phyloP scores from a whole-genome alignment of 306 rosid genomes.

The Pueraria montana region DNA sequence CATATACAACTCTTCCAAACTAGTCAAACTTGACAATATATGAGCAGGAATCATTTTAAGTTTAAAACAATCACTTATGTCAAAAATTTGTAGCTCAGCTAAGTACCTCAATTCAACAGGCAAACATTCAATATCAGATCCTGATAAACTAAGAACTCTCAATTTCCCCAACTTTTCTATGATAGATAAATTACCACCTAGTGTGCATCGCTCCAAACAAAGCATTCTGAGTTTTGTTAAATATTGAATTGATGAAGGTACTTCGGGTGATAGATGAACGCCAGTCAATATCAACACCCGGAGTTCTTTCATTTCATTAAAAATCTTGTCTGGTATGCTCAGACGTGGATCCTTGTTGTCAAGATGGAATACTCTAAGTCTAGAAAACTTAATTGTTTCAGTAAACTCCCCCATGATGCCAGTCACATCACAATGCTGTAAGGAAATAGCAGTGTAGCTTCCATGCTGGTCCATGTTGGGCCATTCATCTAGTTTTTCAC shows the following conservation, averaged over 20 bases:
- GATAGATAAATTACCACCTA: background rate
- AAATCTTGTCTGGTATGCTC: background rate
- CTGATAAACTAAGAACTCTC: slow-evolving; percentile 1
- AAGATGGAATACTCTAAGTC: slow-evolving; percentile 14
- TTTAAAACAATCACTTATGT: background rate
- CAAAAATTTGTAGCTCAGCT: background rate
- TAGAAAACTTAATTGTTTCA: background rate
- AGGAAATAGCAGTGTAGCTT: slow-evolving; percentile 24
- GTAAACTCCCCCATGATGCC: background rate
- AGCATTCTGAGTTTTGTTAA: background rate
- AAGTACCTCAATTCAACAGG: background rate
- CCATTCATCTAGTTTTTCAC: slow-evolving; percentile 26
- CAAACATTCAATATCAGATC: background rate
- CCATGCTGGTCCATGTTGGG: background rate
- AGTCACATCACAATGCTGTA: background rate
- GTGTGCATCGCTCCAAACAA: background rate
- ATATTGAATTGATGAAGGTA: background rate
- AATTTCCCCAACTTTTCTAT: background rate
- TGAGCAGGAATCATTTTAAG: background rate
- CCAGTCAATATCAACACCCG: background rate
- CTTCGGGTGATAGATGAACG: background rate
- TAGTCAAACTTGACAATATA: background rate
- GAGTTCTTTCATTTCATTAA: background rate
- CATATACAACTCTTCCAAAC: background rate
- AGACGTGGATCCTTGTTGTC: background rate